Percentiles rank a stretch among this genome's conserved stretches.
phyloP scores from a whole-genome alignment of 1,284 basidiomycete genomes.

The Papiliotrema flavescens region DNA sequence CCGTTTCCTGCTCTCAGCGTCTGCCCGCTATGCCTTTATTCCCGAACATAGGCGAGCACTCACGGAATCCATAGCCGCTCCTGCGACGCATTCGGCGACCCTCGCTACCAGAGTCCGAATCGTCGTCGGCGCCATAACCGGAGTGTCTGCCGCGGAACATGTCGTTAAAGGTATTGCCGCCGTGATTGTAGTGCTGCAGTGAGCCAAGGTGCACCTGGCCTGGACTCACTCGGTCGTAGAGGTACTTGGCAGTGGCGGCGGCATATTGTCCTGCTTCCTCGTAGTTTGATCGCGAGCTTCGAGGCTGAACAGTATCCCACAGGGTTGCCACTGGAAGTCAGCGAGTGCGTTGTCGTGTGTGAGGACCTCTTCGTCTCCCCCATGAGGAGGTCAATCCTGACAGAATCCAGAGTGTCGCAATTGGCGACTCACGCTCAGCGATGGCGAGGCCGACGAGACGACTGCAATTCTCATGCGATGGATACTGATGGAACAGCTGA shows the following conservation, averaged over 20 bases:
- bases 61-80: conserved; percentile 2
- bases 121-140: conserved; percentile 13
- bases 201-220: not conserved
- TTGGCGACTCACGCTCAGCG: conserved; percentile 37
- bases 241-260: conserved; percentile 43
- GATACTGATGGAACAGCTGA: conserved; percentile 29
- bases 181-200: conserved; percentile 33
- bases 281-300: conserved; percentile 22
- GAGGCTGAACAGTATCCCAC: conserved; percentile 35
- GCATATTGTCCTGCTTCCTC: conserved; percentile 41
- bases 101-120: conserved; percentile 10
- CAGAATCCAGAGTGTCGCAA: too few relatives aligned
- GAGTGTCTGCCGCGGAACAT: conserved; percentile 3
- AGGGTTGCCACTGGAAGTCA: conserved; percentile 33
- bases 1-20: too few relatives aligned
- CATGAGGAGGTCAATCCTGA: too few relatives aligned
- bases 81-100: conserved; percentile 4
- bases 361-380: too few relatives aligned
- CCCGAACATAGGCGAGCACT: not conserved
- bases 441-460: conserved; percentile 40
- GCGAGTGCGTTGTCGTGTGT: not conserved
- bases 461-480: conserved; percentile 34
- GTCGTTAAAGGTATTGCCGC: not conserved
- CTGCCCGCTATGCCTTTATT: too few relatives aligned
- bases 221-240: conserved; percentile 38